These are phyloP conservation scores for Caryopteris hybrid DNA, from an alignment of 305 asterid species.

Conservation along the genomic window DNA sequence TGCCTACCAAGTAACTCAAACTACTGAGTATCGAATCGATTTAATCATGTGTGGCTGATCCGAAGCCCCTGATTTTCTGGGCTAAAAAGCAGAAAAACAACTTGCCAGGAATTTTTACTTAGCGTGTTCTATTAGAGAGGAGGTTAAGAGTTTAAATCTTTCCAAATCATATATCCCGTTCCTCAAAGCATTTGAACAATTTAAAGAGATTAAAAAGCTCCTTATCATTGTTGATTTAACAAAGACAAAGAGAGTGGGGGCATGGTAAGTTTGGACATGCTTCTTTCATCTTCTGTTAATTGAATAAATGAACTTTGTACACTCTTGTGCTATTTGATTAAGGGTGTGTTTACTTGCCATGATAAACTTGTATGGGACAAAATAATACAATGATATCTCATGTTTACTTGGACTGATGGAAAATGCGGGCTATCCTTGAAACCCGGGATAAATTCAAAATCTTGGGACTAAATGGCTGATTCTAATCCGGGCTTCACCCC, in stretches of 20 bases:
- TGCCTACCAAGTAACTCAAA: not conserved
- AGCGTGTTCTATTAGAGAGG: not conserved
- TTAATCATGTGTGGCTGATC: not conserved
- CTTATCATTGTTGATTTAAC: constrained; percentile 9
- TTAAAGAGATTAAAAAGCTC: not conserved
- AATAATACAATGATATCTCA: no score
- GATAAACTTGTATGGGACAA: no score
- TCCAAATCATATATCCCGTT: not conserved
- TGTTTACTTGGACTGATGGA: no score
- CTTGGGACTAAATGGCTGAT: no score
- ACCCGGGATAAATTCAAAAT: no score
- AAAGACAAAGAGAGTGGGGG: not conserved
- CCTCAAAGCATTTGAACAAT: not conserved
- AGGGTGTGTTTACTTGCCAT: no score
- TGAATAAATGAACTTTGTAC: not conserved
- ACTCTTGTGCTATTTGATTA: not conserved
- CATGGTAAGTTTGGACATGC: not conserved
- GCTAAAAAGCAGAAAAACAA: not conserved
- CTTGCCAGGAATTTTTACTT: not conserved
- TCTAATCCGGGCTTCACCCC: no score
- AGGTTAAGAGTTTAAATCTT: no score
- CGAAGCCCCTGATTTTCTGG: not conserved
- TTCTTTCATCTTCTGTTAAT: not conserved
- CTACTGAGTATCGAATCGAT: not conserved
- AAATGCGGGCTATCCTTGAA: no score